phyloP scores from a whole-genome alignment of 768 basidiomycete species.

The Agaricus bisporus region DNA sequence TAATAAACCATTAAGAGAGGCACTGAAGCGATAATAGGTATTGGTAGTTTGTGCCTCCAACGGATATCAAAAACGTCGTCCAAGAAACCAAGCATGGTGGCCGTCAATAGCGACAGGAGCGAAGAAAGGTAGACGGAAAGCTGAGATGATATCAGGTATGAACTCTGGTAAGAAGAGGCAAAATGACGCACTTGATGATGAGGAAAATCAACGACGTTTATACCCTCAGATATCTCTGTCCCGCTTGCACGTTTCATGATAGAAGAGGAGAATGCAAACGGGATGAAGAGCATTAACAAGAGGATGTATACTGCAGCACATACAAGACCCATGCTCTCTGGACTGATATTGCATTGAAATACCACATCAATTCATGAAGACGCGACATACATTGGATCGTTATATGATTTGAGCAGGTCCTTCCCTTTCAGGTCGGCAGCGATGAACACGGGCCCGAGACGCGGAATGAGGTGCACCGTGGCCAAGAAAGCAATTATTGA shows the following conservation, averaged over 20 bases:
- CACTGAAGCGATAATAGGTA: slow-evolving; percentile 92
- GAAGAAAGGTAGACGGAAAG: slow-evolving; percentile 91
- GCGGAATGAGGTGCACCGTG: slow-evolving; percentile 75
- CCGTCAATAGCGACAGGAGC: slow-evolving; percentile 84
- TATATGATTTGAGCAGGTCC: slow-evolving; percentile 82
- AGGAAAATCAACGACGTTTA: slow-evolving; percentile 64
- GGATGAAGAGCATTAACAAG: slow-evolving; percentile 86
- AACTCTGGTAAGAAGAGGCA: neutral
- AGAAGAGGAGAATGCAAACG: slow-evolving; percentile 85
- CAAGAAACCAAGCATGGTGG: slow-evolving; percentile 90
- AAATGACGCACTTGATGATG: slow-evolving; percentile 62
- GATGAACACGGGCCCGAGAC: slow-evolving; percentile 73
- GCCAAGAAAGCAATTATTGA: slow-evolving; percentile 77
- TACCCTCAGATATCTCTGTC: slow-evolving; percentile 47
- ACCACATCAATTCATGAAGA: neutral
- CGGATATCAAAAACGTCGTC: slow-evolving; percentile 99
- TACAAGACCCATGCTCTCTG: slow-evolving; percentile 90
- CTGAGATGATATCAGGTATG: slow-evolving; percentile 28
- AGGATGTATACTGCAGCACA: slow-evolving; percentile 87
- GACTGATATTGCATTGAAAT: slow-evolving; percentile 39
- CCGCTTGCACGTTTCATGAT: slow-evolving; percentile 41
- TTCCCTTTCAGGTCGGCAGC: slow-evolving; percentile 77
- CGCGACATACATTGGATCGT: slow-evolving; percentile 56
- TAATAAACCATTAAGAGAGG: slow-evolving; percentile 96
- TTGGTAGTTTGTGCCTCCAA: slow-evolving; percentile 96